Conservation (phyloP, 345 rosid species). For the Citrus mangshanensis region DNA sequence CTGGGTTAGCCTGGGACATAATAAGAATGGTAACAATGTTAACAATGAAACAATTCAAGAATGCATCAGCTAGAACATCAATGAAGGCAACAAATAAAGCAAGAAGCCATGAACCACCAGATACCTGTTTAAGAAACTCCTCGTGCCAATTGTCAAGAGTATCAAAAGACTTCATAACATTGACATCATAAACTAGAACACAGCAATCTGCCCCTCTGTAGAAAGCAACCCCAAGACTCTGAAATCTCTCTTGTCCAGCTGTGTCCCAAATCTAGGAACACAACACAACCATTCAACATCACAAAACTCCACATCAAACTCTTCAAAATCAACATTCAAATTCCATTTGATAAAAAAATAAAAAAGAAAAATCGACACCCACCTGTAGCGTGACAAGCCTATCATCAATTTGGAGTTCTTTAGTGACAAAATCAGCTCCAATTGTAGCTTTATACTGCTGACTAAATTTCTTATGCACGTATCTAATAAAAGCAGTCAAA, state of each 20-base stretch:
- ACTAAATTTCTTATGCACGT: slow-evolving; percentile 89
- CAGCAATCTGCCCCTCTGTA: slow-evolving; percentile 98
- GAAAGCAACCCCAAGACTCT: slow-evolving; percentile 96
- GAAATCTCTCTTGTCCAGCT: slow-evolving; percentile 95
- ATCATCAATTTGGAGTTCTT: slow-evolving; percentile 92
- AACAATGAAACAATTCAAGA: slow-evolving; percentile 8
- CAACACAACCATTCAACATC: background rate
- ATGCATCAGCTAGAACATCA: background rate
- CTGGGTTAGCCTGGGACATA: slow-evolving; percentile 67
- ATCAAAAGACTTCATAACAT: slow-evolving; percentile 83
- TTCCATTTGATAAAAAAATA: background rate
- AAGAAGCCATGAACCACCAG: background rate
- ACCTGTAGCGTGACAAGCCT: slow-evolving; percentile 93
- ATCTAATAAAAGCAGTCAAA: slow-evolving; percentile 38
- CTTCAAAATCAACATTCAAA: background rate
- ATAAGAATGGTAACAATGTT: slow-evolving; percentile 17
- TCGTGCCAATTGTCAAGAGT: slow-evolving; percentile 95
- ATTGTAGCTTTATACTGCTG: slow-evolving; percentile 97
- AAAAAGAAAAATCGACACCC: slow-evolving; percentile 1
- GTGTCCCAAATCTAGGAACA: slow-evolving; percentile 91
- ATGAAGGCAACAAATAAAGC: background rate
- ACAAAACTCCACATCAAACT: background rate
- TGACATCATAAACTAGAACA: slow-evolving; percentile 89
- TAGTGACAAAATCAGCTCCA: slow-evolving; percentile 99
- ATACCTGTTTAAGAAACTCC: slow-evolving; percentile 97